A percentile compares a stretch with the other conserved stretches of the same genome.
Conservation (phyloP, 2,329 filamentous ascomycete genomes). For the Ophiosphaerella narmari region DNA sequence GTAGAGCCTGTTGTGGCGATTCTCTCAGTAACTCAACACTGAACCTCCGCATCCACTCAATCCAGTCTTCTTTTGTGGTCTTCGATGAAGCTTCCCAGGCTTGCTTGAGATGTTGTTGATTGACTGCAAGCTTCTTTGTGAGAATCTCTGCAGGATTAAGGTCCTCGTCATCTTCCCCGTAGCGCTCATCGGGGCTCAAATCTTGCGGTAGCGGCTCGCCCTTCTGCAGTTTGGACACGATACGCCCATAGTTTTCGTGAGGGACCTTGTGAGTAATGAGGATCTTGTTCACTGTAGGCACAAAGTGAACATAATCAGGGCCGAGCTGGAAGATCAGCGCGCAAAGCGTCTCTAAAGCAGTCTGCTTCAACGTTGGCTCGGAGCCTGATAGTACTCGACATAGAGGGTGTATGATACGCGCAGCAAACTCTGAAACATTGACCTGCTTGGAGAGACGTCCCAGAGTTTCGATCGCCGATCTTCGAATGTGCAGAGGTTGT, state of each 20-base stretch:
- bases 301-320: slow-evolving; percentile 92
- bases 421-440: slow-evolving; percentile 95
- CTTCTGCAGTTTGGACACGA: slow-evolving; percentile 91
- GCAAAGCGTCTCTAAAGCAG: slow-evolving; percentile 91
- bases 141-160: slow-evolving; percentile 80
- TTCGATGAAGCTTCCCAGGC: slow-evolving; percentile 98
- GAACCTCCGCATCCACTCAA: slow-evolving; percentile 97
- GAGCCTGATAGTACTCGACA: slow-evolving; percentile 76
- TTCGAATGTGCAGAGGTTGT: slow-evolving; percentile 78
- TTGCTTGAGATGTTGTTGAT: slow-evolving; percentile 93
- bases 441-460: slow-evolving; percentile 94
- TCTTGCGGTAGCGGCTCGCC: slow-evolving; percentile 95
- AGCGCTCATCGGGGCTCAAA: slow-evolving; percentile 82
- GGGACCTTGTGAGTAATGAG: slow-evolving; percentile 79
- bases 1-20: slow-evolving; percentile 91
- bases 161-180: slow-evolving; percentile 78
- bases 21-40: slow-evolving; percentile 94
- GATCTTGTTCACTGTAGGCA: slow-evolving; percentile 87
- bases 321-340: slow-evolving; percentile 95
- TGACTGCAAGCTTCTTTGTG: slow-evolving; percentile 94
- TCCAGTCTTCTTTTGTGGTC: slow-evolving; percentile 98
- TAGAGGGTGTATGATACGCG: slow-evolving; percentile 93
- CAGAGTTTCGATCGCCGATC: slow-evolving; percentile 90
- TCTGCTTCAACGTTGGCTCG: slow-evolving; percentile 74
- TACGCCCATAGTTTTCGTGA: slow-evolving; percentile 88